These are phyloP conservation scores for Trametes elegans DNA, from an alignment of 768 basidiomycete genomes.

Conservation along the genomic window DNA sequence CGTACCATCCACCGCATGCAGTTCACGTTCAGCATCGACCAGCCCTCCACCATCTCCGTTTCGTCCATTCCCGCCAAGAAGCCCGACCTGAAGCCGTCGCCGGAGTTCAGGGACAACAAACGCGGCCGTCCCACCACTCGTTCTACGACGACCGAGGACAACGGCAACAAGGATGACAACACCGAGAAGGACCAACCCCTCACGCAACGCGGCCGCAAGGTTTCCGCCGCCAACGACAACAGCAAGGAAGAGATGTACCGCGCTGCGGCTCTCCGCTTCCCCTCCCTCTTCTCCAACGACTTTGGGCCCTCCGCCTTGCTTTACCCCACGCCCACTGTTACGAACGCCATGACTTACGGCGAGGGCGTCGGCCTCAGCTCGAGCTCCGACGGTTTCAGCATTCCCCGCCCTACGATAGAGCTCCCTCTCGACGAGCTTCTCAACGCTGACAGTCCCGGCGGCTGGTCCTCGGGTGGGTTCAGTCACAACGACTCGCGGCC, in stretches of 20 bases:
- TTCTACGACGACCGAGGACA: constrained; percentile 33
- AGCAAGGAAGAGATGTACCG: constrained; percentile 26
- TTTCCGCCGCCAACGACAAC: constrained; percentile 19
- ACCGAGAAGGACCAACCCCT: constrained; percentile 38
- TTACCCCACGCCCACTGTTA: constrained; percentile 62
- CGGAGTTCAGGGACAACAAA: constrained; percentile 58
- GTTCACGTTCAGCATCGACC: constrained; percentile 84
- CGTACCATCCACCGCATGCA: constrained; percentile 85
- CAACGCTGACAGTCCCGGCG: constrained; percentile 39
- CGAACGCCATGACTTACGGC: constrained; percentile 72
- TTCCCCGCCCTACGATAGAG: constrained; percentile 79
- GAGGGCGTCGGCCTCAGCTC: constrained; percentile 55
- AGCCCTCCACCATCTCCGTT: constrained; percentile 41
- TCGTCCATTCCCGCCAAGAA: constrained; percentile 53
- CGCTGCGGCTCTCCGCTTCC: constrained; percentile 58
- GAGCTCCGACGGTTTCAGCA: constrained; percentile 53
- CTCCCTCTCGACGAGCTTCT: constrained; percentile 84
- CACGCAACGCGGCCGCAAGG: constrained; percentile 34
- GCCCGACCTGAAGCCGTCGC: constrained; percentile 63
- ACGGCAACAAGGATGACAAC: constrained; percentile 15
- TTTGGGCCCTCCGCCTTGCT: constrained; percentile 80
- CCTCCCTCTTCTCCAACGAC: constrained; percentile 67
- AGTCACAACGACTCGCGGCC: constrained; percentile 17
- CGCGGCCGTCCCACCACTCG: constrained; percentile 41
- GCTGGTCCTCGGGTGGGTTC: constrained; percentile 27